Percentiles rank a stretch among this genome's conserved stretches.
These are phyloP conservation scores for Kluyveromyces sp. DNA, from an alignment of 1,139 yeast species.

Conservation along the genomic window DNA sequence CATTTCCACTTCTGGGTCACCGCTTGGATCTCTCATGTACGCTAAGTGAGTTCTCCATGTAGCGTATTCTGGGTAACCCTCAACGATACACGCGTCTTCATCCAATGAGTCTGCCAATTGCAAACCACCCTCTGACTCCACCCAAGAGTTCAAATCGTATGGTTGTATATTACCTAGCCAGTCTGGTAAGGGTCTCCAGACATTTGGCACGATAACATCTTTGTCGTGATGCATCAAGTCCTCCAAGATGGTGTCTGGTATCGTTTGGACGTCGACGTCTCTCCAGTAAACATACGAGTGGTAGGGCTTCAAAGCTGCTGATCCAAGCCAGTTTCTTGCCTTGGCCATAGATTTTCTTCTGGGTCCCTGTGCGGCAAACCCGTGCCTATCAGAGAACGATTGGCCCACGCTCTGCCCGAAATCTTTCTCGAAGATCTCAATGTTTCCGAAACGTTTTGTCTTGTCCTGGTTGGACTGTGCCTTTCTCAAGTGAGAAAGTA, in stretches of 20 bases:
- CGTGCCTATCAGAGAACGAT: slow-evolving; percentile 56
- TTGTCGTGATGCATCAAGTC: slow-evolving; percentile 58
- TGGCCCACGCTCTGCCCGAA: slow-evolving; percentile 68
- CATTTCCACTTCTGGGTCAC: slow-evolving; percentile 81
- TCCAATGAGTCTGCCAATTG: slow-evolving; percentile 68
- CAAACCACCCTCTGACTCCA: slow-evolving; percentile 75
- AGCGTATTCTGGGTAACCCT: slow-evolving; percentile 86
- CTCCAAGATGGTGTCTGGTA: slow-evolving; percentile 53
- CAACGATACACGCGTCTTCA: slow-evolving; percentile 86
- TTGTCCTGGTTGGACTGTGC: slow-evolving; percentile 43
- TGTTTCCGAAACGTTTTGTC: slow-evolving; percentile 39
- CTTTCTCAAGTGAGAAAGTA: slow-evolving; percentile 38
- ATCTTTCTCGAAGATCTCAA: slow-evolving; percentile 59
- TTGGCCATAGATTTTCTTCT: slow-evolving; percentile 66
- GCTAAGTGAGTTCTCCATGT: slow-evolving; percentile 93
- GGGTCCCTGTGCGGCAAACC: slow-evolving; percentile 69
- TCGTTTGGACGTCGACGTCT: slow-evolving; percentile 62
- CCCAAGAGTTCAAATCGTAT: slow-evolving; percentile 87
- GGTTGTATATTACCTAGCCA: slow-evolving; percentile 89
- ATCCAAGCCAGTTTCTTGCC: slow-evolving; percentile 62
- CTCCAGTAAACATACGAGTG: slow-evolving; percentile 80
- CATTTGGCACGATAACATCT: slow-evolving; percentile 73
- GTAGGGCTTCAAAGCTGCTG: slow-evolving; percentile 57
- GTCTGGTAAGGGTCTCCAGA: slow-evolving; percentile 87
- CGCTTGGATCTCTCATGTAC: slow-evolving; percentile 76